These are phyloP conservation scores for Rhypophila decipiens DNA, from an alignment of 495 filamentous ascomycete species.

Conservation along the genomic window DNA sequence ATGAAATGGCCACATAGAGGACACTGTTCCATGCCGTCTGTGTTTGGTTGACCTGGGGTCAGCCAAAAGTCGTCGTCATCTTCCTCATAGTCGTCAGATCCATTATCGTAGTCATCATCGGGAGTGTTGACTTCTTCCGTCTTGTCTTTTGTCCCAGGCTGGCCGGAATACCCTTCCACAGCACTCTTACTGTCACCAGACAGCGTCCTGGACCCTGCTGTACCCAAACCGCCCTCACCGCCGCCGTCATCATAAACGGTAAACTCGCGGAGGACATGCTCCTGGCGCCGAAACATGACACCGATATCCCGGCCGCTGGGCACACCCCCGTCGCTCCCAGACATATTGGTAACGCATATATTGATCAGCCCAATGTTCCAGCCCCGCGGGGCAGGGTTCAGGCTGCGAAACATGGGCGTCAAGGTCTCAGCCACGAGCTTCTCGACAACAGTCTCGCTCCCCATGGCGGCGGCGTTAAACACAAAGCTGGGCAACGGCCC, in stretches of 20 bases:
- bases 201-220: too few relatives aligned
- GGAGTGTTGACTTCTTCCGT: neutral
- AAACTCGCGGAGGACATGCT: conserved; percentile 58
- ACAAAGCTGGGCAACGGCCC: conserved; percentile 62
- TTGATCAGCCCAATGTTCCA: conserved; percentile 84
- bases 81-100: neutral
- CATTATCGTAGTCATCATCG: neutral
- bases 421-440: conserved; percentile 62
- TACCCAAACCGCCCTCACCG: too few relatives aligned
- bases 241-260: conserved; percentile 30
- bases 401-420: conserved; percentile 61
- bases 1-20: conserved; percentile 55
- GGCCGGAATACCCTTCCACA: neutral
- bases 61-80: neutral
- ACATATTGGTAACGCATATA: conserved; percentile 81
- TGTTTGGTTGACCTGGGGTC: neutral
- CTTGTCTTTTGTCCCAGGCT: neutral
- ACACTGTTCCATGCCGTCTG: conserved; percentile 36
- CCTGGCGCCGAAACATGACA: conserved; percentile 64
- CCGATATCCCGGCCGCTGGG: conserved; percentile 53
- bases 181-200: neutral
- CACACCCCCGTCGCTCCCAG: conserved; percentile 46
- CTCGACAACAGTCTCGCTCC: conserved; percentile 53
- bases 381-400: conserved; percentile 56
- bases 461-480: conserved; percentile 47